Percentiles rank a stretch among this genome's conserved stretches.
phyloP scores from a whole-genome alignment of 2,329 filamentous ascomycete genomes.

The Fusarium floridanum region DNA sequence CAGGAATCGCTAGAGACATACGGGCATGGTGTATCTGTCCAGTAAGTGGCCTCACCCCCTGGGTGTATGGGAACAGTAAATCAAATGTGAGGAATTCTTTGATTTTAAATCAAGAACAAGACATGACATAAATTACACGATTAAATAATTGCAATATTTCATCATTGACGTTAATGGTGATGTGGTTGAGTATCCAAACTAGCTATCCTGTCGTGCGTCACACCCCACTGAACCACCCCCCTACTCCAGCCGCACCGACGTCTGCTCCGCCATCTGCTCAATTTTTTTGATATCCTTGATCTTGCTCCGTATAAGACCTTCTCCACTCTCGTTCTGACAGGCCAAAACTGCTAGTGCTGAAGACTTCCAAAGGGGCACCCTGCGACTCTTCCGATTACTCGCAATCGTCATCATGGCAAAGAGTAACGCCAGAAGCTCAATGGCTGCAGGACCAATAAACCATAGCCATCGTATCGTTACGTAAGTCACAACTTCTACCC shows the following conservation, averaged over 20 bases:
- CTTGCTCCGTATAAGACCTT: background rate
- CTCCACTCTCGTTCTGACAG: background rate
- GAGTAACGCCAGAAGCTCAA: conserved; percentile 6
- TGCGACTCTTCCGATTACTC: conserved; percentile 7
- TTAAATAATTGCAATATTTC: background rate
- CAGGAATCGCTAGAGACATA: background rate
- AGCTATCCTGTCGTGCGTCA: background rate
- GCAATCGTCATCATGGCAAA: conserved; percentile 22
- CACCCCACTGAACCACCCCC: background rate
- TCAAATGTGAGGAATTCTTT: background rate
- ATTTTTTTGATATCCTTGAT: background rate
- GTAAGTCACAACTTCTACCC: conserved; percentile 8
- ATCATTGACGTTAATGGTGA: background rate
- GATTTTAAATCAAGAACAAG: background rate
- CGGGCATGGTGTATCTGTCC: background rate
- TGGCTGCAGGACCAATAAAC: conserved; percentile 10
- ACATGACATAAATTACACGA: background rate
- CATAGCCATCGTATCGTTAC: conserved; percentile 20
- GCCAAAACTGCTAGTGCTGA: conserved; percentile 23
- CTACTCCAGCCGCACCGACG: background rate
- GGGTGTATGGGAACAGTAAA: background rate
- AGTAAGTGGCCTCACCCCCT: background rate
- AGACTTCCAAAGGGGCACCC: conserved; percentile 30
- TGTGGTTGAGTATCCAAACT: background rate
- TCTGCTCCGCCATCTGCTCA: background rate